Conservation (phyloP, 805 yeast genomes). For the Candida michaelii region DNA sequence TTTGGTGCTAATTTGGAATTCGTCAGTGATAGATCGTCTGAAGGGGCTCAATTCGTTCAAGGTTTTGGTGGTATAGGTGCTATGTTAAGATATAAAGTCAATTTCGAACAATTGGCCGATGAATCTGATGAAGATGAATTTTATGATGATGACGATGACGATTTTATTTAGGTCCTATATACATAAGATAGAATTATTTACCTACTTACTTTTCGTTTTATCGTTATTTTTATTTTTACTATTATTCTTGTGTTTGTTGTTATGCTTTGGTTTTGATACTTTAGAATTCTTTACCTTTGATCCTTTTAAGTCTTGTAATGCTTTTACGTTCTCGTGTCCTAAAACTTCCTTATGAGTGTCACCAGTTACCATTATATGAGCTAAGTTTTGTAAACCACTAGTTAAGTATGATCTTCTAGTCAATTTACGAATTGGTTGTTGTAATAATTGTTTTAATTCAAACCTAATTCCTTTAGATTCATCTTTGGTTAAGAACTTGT, state of each 20-base stretch:
- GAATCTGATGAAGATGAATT: constrained; percentile 84
- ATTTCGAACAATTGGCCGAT: constrained; percentile 91
- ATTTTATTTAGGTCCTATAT: constrained; percentile 25
- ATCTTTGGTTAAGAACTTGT: constrained; percentile 44
- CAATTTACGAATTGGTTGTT: constrained; percentile 58
- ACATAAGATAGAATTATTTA: constrained; percentile 1
- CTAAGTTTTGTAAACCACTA: constrained; percentile 74
- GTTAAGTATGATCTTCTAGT: constrained; percentile 73
- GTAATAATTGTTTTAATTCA: constrained; percentile 54
- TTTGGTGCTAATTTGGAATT: constrained; percentile 96
- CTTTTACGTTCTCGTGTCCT: constrained; percentile 69
- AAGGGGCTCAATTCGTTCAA: constrained; percentile 96
- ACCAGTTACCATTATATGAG: constrained; percentile 71
- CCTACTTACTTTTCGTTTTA: constrained; percentile 5
- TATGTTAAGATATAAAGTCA: constrained; percentile 90
- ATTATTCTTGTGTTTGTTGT: constrained; percentile 9
- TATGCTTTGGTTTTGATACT: constrained; percentile 10
- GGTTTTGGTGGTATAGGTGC: constrained; percentile 99
- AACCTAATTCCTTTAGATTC: constrained; percentile 47
- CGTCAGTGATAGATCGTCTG: constrained; percentile 93
- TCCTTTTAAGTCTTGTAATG: constrained; percentile 55
- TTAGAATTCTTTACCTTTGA: constrained; percentile 13
- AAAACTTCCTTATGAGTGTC: constrained; percentile 64
- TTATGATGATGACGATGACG: constrained; percentile 68
- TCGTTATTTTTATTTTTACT: constrained; percentile 3